Conservation (phyloP, 1,139 yeast species). For the Blastobotrys elegans region DNA sequence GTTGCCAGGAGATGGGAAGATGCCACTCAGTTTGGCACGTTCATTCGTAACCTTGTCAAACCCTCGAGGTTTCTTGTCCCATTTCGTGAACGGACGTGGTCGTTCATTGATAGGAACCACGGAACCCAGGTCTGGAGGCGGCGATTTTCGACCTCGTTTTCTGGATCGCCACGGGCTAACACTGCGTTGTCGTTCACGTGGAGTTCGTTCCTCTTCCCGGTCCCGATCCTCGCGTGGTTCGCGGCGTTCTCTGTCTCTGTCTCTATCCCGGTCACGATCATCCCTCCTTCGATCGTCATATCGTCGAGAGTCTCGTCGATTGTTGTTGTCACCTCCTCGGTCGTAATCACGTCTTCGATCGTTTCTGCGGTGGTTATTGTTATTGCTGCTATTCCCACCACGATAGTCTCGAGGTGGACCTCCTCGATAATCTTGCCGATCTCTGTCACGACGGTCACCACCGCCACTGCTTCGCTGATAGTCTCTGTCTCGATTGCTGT, state of each 20-base stretch:
- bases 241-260: slow-evolving; percentile 14
- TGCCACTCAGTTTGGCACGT: slow-evolving; percentile 75
- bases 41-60: slow-evolving; percentile 74
- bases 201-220: slow-evolving; percentile 12
- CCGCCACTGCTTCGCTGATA: slow-evolving; percentile 14
- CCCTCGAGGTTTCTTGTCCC: slow-evolving; percentile 76
- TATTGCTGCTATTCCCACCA: neutral
- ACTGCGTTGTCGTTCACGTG: slow-evolving; percentile 17
- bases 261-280: slow-evolving; percentile 15
- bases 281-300: slow-evolving; percentile 3
- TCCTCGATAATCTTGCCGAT: neutral
- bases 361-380: slow-evolving; percentile 9
- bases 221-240: slow-evolving; percentile 15
- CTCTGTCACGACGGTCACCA: slow-evolving; percentile 14
- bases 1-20: slow-evolving; percentile 73
- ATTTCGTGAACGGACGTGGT: slow-evolving; percentile 47
- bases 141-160: slow-evolving; percentile 1
- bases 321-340: slow-evolving; percentile 19
- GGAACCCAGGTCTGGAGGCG: slow-evolving; percentile 28
- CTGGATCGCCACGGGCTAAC: slow-evolving; percentile 13
- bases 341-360: slow-evolving; percentile 18
- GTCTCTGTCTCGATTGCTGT: slow-evolving; percentile 7
- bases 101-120: slow-evolving; percentile 44
- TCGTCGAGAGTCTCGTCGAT: slow-evolving; percentile 2
- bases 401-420: neutral